A percentile compares a stretch with the other conserved stretches of the same genome.
These are phyloP conservation scores for Boletus reticuloceps DNA, from an alignment of 768 basidiomycete species.

Conservation along the genomic window DNA sequence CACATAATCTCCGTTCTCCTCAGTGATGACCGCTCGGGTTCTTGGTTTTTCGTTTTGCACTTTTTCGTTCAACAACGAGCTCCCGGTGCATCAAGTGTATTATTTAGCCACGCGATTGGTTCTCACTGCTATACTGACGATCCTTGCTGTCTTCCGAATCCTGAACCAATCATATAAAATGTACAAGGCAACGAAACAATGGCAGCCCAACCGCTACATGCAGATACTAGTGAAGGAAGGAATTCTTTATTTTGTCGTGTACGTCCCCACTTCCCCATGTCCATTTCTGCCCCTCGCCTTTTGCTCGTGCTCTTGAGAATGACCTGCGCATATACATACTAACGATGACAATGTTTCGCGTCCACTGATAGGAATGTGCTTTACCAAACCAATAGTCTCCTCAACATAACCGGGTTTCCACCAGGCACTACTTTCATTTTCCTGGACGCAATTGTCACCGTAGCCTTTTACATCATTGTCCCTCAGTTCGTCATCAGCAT, in stretches of 20 bases:
- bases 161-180: not conserved
- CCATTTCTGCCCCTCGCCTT: no score
- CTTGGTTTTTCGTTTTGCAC: not conserved
- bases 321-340: no score
- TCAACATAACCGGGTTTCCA: no score
- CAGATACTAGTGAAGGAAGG: not conserved
- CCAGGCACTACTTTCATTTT: no score
- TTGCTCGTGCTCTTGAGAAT: no score
- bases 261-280: not conserved
- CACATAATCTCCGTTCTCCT: not conserved
- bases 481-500: no score
- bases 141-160: not conserved
- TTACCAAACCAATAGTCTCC: no score
- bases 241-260: not conserved
- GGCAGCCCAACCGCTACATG: not conserved
- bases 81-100: no score
- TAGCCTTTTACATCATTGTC: no score
- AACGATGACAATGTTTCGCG: no score
- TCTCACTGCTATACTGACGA: not conserved
- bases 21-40: not conserved
- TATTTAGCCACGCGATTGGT: not conserved
- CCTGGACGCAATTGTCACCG: no score
- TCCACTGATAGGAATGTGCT: no score
- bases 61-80: not conserved
- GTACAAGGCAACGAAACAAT: not conserved